A percentile compares a stretch with the other conserved stretches of the same genome.
phyloP scores from a whole-genome alignment of 2,329 filamentous ascomycete species.

The Alternaria atra region DNA sequence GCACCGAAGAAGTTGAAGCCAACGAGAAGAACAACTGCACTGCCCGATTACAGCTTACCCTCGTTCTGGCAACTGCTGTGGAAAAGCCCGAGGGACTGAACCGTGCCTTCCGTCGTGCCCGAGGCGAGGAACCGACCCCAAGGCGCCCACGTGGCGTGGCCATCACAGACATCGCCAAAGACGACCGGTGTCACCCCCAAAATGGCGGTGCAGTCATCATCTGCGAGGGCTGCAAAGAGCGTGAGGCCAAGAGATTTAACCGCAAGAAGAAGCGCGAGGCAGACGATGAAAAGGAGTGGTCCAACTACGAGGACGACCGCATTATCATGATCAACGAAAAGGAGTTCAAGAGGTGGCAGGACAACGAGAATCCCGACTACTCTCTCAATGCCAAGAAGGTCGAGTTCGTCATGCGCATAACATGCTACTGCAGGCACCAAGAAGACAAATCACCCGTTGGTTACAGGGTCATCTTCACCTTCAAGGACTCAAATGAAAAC shows the following conservation, averaged over 20 bases:
- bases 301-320: slow-evolving; percentile 59
- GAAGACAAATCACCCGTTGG: slow-evolving; percentile 80
- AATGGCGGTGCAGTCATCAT: slow-evolving; percentile 96
- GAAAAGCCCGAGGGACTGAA: slow-evolving; percentile 71
- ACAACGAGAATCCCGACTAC: slow-evolving; percentile 33
- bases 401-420: slow-evolving; percentile 91
- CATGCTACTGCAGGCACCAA: slow-evolving; percentile 96
- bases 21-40: slow-evolving; percentile 70
- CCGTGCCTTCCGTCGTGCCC: slow-evolving; percentile 72
- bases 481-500: slow-evolving; percentile 81
- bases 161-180: slow-evolving; percentile 59
- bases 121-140: slow-evolving; percentile 53
- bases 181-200: slow-evolving; percentile 75
- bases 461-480: slow-evolving; percentile 91
- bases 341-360: slow-evolving; percentile 48
- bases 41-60: slow-evolving; percentile 36
- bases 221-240: slow-evolving; percentile 87
- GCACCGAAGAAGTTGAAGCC: slow-evolving; percentile 75
- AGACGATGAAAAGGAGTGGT: slow-evolving; percentile 88
- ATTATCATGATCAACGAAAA: slow-evolving; percentile 53
- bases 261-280: slow-evolving; percentile 90
- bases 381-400: slow-evolving; percentile 70
- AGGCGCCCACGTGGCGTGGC: slow-evolving; percentile 49
- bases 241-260: slow-evolving; percentile 89
- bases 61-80: slow-evolving; percentile 95